A percentile compares a stretch with the other conserved stretches of the same genome.
Conservation (phyloP, 371 early-diverging fungal species). For the Furculomyces boomerangus region DNA sequence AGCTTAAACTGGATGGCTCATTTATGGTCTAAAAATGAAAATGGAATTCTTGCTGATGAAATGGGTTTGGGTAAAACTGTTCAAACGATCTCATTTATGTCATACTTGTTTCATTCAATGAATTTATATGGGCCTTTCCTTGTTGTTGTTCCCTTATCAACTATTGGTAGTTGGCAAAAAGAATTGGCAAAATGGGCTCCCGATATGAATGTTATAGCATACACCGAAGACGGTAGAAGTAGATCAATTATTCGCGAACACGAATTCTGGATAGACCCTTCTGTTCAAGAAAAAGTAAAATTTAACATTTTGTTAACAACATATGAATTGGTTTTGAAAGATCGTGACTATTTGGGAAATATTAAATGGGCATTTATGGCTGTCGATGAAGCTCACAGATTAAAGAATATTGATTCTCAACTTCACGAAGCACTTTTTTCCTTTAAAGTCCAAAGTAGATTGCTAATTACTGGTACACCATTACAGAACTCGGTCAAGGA, state of each 20-base stretch:
- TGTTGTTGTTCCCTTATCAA: constrained; percentile 90
- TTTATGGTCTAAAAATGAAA: constrained; percentile 87
- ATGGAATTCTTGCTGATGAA: constrained; percentile 88
- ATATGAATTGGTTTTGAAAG: constrained; percentile 87
- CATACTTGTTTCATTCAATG: constrained; percentile 69
- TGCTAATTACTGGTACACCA: constrained; percentile 81
- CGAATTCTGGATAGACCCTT: constrained; percentile 53
- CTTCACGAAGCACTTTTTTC: constrained; percentile 60
- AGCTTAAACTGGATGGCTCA: constrained; percentile 99
- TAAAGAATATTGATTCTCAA: constrained; percentile 77
- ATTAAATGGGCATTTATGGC: constrained; percentile 75
- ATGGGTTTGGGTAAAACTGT: constrained; percentile 99
- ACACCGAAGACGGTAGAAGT: constrained; percentile 68
- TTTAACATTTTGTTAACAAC: constrained; percentile 90
- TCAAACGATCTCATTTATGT: constrained; percentile 95
- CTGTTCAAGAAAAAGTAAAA: constrained; percentile 32
- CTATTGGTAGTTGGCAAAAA: constrained; percentile 82
- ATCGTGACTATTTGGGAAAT: constrained; percentile 48
- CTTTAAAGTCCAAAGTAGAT: constrained; percentile 56
- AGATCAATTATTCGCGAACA: constrained; percentile 73
- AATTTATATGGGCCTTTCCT: constrained; percentile 84
- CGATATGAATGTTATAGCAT: constrained; percentile 73
- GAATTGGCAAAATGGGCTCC: constrained; percentile 93
- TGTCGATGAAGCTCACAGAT: constrained; percentile 82
- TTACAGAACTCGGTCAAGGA: constrained; percentile 79